Base-by-base conservation (phyloP, 2,329 filamentous ascomycete genomes). In the Fusarium mundagurra region DNA sequence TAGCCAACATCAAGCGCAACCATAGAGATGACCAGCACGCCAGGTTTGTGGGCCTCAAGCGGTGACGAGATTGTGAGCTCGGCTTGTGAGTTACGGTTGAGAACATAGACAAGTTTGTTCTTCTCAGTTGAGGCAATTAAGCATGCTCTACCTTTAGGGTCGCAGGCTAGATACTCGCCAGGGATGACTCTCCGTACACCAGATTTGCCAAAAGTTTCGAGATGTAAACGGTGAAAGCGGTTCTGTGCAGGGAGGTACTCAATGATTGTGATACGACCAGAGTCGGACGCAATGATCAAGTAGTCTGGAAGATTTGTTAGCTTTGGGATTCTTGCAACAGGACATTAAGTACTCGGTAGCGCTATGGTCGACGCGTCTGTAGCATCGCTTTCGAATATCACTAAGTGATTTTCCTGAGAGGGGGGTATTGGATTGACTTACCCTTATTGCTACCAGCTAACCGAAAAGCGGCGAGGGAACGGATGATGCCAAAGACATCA, bases 31-130 rank as follows among this genome's bases (percentile, higher is more conserved):
- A 98, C 95, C 57, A 99, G 85, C 3, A 96, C 96, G 69, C 96
- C 94, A 18, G 94, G 91, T 82, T 96, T 97, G 84, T 99, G 96
- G 5, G 96, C 97, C 84, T 99, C 97, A 24, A 99, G 88, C 2
- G 96, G 96, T 20, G 96, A 99, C 10, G 96, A 99, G 58, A 99
- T 99, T 45, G 95, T 97, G 78, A 99, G 90, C 82, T 98, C 94
- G 24, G 95, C 95, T 83, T 98, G 94, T 7, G 95, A 90, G 84
- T 98, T 97, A 75, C 97, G 92, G 83, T 98, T 98, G 76, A 99
- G 88, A 79, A 99, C 96, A 84, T 99, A 99, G 76, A 99, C 96
- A 64, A 99, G 92, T 86, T 99, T 99, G 86, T 98, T 99, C 89
- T 99, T 99, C 85, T 99, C 97, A 63, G 96, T 89, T 10, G 95